Percentiles rank a stretch among this genome's conserved stretches.
Evolutionary conservation across 2,329 filamentous ascomycete species (phyloP).

Genomic region (Alternaria hordeiaustralica): DNA sequence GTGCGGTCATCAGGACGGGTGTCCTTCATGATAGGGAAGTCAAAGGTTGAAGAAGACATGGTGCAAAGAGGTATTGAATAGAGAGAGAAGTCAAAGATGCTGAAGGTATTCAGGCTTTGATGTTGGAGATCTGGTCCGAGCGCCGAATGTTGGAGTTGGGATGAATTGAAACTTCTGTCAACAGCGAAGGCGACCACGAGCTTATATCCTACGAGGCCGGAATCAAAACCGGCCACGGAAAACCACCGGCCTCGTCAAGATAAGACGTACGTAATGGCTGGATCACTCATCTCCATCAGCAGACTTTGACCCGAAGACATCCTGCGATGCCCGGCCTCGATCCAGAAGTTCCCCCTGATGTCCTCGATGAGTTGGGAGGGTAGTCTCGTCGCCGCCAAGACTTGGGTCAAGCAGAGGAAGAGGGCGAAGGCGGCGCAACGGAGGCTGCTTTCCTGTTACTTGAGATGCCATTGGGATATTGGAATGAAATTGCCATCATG

Average conservation of each 20-base stretch:
- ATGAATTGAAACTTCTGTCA: conserved; percentile 5
- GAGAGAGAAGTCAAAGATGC: background rate
- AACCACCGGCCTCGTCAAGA: conserved; percentile 45
- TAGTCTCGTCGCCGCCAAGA: conserved; percentile 25
- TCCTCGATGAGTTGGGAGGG: background rate
- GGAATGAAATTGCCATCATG: background rate
- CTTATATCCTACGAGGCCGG: conserved; percentile 47
- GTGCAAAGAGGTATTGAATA: conserved; percentile 46
- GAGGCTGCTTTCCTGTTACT: background rate
- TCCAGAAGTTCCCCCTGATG: background rate
- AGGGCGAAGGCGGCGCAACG: background rate
- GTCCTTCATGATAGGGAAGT: conserved; percentile 69
- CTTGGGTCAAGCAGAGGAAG: conserved; percentile 1
- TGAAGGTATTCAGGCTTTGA: background rate
- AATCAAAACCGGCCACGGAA: conserved; percentile 38
- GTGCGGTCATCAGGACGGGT: conserved; percentile 67
- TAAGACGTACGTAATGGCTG: conserved; percentile 48
- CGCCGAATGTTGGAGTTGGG: conserved; percentile 8
- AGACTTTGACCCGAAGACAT: conserved; percentile 16
- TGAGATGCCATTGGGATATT: background rate
- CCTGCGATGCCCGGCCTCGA: conserved; percentile 11
- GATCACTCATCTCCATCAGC: conserved; percentile 29
- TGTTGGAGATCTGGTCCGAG: conserved; percentile 1
- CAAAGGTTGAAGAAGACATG: conserved; percentile 39
- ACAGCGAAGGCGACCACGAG: conserved; percentile 21